Evolutionary conservation across 2,329 filamentous ascomycete species (phyloP).

Genomic region (Dactylellina parvicollis): DNA sequence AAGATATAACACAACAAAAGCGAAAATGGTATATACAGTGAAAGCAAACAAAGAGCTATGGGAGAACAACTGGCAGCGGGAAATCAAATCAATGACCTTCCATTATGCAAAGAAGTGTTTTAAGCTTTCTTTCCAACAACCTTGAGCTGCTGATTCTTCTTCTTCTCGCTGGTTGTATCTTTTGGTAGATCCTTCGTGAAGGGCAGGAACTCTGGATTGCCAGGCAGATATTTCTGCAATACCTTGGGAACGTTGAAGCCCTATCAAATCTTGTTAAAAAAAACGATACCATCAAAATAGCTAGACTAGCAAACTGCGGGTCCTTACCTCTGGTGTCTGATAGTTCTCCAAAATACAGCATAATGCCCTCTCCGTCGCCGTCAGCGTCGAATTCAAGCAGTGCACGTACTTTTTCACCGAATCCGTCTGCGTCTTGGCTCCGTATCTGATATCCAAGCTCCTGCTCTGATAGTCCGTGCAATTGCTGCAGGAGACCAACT

Average conservation of each 20-base stretch:
- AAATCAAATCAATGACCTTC: neutral
- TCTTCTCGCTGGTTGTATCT: constrained; percentile 72
- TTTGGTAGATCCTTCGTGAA: constrained; percentile 87
- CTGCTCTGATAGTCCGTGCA: constrained; percentile 98
- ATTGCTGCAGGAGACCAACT: constrained; percentile 96
- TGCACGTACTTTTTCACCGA: constrained; percentile 93
- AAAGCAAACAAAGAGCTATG: neutral
- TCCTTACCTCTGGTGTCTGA: constrained; percentile 79
- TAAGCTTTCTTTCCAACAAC: constrained; percentile 52
- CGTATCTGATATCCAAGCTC: constrained; percentile 90
- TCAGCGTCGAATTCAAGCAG: constrained; percentile 87
- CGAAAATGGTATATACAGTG: constrained; percentile 38
- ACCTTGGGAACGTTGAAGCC: constrained; percentile 83
- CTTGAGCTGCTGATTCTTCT: constrained; percentile 60
- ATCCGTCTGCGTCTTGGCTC: constrained; percentile 84
- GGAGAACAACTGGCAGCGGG: neutral
- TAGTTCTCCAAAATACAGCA: constrained; percentile 98
- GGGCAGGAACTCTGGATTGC: constrained; percentile 86
- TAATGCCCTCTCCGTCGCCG: constrained; percentile 88
- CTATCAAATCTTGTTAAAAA: constrained; percentile 61
- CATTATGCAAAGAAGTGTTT: neutral
- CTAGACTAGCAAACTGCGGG: too few species aligned
- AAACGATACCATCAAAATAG: too few species aligned
- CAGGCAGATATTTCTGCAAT: constrained; percentile 88
- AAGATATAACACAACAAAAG: neutral